phyloP scores from a whole-genome alignment of 305 asterid genomes.

The Solanum hybrid region DNA sequence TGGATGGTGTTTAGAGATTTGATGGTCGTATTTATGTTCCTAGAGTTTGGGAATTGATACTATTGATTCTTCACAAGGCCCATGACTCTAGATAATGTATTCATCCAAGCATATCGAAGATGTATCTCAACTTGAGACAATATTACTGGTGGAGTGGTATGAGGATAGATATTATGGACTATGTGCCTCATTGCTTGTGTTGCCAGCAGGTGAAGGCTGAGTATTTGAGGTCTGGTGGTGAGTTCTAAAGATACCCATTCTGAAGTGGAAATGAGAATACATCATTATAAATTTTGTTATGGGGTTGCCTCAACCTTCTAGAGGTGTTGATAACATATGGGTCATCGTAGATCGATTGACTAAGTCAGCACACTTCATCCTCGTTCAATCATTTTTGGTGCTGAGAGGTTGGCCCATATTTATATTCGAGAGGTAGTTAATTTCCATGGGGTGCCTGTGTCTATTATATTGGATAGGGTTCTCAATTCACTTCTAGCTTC shows the following conservation, averaged over 20 bases:
- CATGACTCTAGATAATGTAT: background rate
- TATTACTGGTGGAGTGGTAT: background rate
- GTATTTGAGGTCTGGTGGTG: background rate
- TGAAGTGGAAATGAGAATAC: background rate
- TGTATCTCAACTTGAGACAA: background rate
- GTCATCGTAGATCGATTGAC: background rate
- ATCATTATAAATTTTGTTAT: no score
- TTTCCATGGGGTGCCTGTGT: background rate
- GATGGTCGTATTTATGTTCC: background rate
- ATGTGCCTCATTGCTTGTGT: background rate
- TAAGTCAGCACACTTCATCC: background rate
- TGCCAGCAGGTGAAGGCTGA: background rate
- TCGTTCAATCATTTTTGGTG: background rate
- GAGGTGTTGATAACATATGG: background rate
- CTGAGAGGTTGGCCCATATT: background rate
- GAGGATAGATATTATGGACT: background rate
- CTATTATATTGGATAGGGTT: background rate
- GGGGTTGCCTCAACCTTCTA: background rate
- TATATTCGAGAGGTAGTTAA: background rate
- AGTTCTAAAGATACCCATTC: background rate
- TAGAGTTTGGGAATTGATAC: background rate
- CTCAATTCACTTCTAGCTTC: background rate
- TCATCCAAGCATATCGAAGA: background rate
- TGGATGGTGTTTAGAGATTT: background rate
- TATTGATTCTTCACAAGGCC: background rate